A percentile compares a stretch with the other conserved stretches of the same genome.
These are phyloP conservation scores for Plasmodium gaboni DNA, from an alignment of 169 alveolate genomes.

Conservation along the genomic window DNA sequence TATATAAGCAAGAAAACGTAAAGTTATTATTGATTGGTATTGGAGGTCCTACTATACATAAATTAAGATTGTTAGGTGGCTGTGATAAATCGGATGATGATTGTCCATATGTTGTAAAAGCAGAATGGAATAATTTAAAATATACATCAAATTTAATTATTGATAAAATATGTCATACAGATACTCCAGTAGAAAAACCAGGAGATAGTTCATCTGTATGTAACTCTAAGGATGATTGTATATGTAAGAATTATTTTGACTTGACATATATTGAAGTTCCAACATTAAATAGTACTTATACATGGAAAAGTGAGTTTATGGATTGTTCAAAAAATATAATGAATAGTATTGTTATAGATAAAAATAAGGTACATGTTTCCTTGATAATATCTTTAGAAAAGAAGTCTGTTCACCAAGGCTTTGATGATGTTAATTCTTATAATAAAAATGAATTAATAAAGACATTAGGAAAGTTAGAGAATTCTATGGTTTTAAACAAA, in stretches of 20 bases:
- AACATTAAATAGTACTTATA: neutral
- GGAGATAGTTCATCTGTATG: neutral
- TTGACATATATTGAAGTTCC: constrained; percentile 58
- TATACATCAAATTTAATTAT: constrained; percentile 42
- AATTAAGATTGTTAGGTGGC: constrained; percentile 53
- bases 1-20: constrained; percentile 61
- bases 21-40: constrained; percentile 50
- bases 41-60: constrained; percentile 36
- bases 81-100: constrained; percentile 66
- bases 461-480: constrained; percentile 10
- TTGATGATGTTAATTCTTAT: constrained; percentile 11
- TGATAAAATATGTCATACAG: constrained; percentile 65
- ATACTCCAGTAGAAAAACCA: constrained; percentile 15
- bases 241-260: constrained; percentile 53
- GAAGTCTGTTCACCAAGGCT: constrained; percentile 4
- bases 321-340: constrained; percentile 23
- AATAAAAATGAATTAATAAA: constrained; percentile 35
- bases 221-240: constrained; percentile 21
- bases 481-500: neutral
- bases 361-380: constrained; percentile 42
- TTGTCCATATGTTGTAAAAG: constrained; percentile 51
- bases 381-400: constrained; percentile 29
- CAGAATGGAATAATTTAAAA: constrained; percentile 46
- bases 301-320: constrained; percentile 5
- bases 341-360: constrained; percentile 14